Base-by-base conservation (phyloP, 2,329 filamentous ascomycete genomes). In the Furcasterigmium furcatum region DNA sequence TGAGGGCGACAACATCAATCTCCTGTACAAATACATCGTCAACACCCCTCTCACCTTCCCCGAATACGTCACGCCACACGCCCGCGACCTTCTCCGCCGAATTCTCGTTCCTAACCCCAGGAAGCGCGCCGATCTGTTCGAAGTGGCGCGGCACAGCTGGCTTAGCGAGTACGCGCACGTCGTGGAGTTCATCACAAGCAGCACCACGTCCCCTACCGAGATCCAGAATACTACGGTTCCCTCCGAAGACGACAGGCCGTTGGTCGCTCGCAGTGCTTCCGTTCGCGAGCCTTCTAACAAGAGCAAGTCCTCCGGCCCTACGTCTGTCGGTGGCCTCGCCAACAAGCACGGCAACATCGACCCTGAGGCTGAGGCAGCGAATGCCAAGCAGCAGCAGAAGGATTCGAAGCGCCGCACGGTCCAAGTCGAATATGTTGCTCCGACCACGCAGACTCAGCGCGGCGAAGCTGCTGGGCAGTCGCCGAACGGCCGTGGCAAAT, bases 21-120 rank as follows among this genome's bases (percentile, higher is more conserved):
- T 99, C 10, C 76, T 99, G 22, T 99, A 99, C 79, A 97, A 97
- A 72, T 99, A 99, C 70, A 99, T 99, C 57, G 92, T 96, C 48
- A 95, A 90, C 45, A 99, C 94, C 1, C 91, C 92, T 29, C 80
- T 99, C 35, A 97, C 92, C 4, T 99, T 99, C 65, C 94, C 94
- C 50, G 94, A 99, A 83, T 97, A 97, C 63, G 94, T 99, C 55
- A 96, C 94, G 8, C 94, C 94, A 8, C 94, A 99, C 66, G 92
- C 94, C 19, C 82, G 94, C 58, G 94, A 99, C 66, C 79, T 99
- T 1, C 74, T 99, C 39, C 85, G 94, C 49, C 84, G 94, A 44
- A 99, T 99, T 49, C 78, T 99, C 36, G 94, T 99, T 0, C 92
- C 94, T 6, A 94, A 97, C 64, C 94, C 94, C 43, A 81, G 94